Base-by-base conservation (phyloP, 2,329 filamentous ascomycete genomes). In the Sordariomycetes sp. region DNA sequence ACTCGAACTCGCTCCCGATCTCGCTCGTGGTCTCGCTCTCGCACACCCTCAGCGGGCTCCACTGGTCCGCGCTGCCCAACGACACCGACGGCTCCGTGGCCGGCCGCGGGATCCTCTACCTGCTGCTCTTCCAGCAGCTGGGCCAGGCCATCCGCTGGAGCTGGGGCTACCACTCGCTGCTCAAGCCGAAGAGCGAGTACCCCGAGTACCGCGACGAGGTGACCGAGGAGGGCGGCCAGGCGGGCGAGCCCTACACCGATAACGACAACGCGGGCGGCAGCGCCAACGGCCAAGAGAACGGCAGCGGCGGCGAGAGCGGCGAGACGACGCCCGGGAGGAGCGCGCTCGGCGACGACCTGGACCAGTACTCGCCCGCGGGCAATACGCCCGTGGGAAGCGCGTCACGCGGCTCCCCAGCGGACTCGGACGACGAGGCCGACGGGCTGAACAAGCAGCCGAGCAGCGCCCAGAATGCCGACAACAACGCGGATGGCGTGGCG, bases 1-100 rank as follows among this genome's bases (percentile, higher is more conserved):
- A 99, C 71, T 97, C 93, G 37, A 99, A 99, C 73, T 97, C 94
- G 20, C 81, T 99, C 22, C 94, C 94, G 0, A 97, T 99, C 61
- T 99, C 94, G 0, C 84, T 99, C 59, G 91, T 99, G 61, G 82
- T 97, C 59, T 97, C 93, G 10, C 80, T 99, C 12, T 95, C 93
- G 16, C 89, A 96, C 69, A 99, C 94, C 0, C 79, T 99, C 59
- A 85, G 87, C 65, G 94, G 94, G 6, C 79, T 99, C 35, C 93
- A 97, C 70, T 99, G 94, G 94, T 87, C 93, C 72, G 87, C 84
- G 63, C 83, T 97, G 55, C 89, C 90, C 0, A 88, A 90, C 58
- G 94, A 99, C 65, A 97, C 95, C 66, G 93, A 97, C 66, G 89
- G 96, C 60, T 90, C 97, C 71, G 94, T 99, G 22, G 92, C 84